Evolutionary conservation across 2,329 filamentous ascomycete species (phyloP).

Genomic region (Ambrosiella cleistominuta): DNA sequence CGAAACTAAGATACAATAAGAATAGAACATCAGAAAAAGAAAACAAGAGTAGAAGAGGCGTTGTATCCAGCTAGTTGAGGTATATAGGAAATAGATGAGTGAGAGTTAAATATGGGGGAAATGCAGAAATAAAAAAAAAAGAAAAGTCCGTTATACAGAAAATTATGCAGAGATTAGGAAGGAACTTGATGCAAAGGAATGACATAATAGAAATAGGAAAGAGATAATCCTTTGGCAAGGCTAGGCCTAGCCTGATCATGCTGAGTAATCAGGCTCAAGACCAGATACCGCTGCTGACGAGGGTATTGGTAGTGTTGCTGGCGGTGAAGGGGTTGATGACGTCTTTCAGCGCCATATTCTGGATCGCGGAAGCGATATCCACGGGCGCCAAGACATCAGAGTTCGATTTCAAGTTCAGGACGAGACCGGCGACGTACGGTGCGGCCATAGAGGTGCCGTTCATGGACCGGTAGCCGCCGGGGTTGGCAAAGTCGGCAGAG

Average conservation of each 20-base stretch:
- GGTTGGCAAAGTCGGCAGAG: conserved; percentile 26
- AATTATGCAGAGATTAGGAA: neutral
- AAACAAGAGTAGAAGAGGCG: neutral
- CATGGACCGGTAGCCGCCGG: conserved; percentile 21
- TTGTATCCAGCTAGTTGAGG: neutral
- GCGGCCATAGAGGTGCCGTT: conserved; percentile 35
- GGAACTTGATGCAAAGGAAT: neutral
- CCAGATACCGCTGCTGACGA: conserved; percentile 7
- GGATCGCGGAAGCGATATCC: conserved; percentile 2
- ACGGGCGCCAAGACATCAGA: conserved; percentile 1
- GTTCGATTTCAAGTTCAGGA: conserved; percentile 10
- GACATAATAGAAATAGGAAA: too few relatives aligned
- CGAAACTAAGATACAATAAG: neutral
- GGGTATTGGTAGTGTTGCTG: neutral
- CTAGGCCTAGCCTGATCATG: too few relatives aligned
- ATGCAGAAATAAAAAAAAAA: conserved; percentile 4
- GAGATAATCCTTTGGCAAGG: too few relatives aligned
- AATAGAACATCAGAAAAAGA: neutral
- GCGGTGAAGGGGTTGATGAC: conserved; percentile 6
- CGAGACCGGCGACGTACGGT: conserved; percentile 3
- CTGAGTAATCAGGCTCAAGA: neutral
- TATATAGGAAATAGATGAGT: neutral
- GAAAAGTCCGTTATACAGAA: neutral
- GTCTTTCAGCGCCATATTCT: conserved; percentile 1
- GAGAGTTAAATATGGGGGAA: neutral